phyloP scores from a whole-genome alignment of 169 alveolate species.

The Cryptosporidium xiaoi region DNA sequence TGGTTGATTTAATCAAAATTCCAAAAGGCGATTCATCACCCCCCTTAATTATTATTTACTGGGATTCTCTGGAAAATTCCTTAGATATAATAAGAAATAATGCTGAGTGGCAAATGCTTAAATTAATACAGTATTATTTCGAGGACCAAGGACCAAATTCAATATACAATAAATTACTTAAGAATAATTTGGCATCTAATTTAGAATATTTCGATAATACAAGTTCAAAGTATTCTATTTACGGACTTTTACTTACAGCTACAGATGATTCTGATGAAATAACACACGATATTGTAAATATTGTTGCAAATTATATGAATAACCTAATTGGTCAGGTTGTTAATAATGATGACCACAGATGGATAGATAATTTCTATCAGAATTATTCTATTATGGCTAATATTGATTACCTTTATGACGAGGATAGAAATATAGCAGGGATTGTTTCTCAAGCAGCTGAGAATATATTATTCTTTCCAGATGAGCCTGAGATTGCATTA shows the following conservation, averaged over 20 bases:
- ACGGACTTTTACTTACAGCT: conserved; percentile 49
- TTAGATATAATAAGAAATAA: conserved; percentile 15
- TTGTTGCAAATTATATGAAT: conserved; percentile 18
- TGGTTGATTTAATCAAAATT: conserved; percentile 4
- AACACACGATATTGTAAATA: conserved; percentile 18
- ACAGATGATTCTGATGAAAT: conserved; percentile 43
- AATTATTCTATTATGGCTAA: conserved; percentile 67
- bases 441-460: conserved; percentile 69
- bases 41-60: conserved; percentile 42
- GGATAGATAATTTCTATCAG: conserved; percentile 36
- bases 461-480: conserved; percentile 44
- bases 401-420: conserved; percentile 48
- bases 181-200: conserved; percentile 17
- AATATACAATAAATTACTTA: neutral
- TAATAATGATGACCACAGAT: conserved; percentile 2
- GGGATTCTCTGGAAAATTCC: conserved; percentile 40
- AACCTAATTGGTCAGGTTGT: conserved; percentile 20
- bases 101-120: conserved; percentile 74
- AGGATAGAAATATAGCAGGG: conserved; percentile 50
- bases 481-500: conserved; percentile 67
- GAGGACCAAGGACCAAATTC: conserved; percentile 64
- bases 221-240: conserved; percentile 43
- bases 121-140: conserved; percentile 39
- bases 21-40: conserved; percentile 64
- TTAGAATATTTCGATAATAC: conserved; percentile 61